Percentiles rank a stretch among this genome's conserved stretches.
These are phyloP conservation scores for Blastocrithidia nonstop DNA, from an alignment of 208 protist genomes.

Conservation along the genomic window DNA sequence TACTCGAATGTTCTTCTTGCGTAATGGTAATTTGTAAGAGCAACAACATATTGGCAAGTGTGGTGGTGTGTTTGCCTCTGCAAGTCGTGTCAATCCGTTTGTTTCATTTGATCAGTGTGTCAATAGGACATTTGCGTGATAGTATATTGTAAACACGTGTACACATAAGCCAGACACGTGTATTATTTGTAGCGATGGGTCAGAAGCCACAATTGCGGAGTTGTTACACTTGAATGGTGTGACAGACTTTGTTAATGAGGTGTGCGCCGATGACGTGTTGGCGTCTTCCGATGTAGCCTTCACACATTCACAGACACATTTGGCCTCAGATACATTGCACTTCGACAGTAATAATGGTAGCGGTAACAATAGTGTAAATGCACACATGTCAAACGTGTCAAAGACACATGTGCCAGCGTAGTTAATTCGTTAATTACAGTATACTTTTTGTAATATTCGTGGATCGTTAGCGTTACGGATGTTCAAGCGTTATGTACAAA, in stretches of 20 bases:
- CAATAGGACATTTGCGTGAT: slow-evolving; percentile 68
- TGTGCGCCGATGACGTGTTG: slow-evolving; percentile 78
- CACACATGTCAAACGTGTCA: too few relatives aligned
- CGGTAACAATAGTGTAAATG: too few relatives aligned
- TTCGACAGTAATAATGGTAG: too few relatives aligned
- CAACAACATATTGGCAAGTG: slow-evolving; percentile 54
- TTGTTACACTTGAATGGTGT: slow-evolving; percentile 48
- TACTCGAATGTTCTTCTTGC: slow-evolving; percentile 82
- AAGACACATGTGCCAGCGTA: too few relatives aligned
- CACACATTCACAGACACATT: slow-evolving; percentile 10
- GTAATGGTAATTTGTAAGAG: slow-evolving; percentile 82
- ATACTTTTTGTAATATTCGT: too few relatives aligned
- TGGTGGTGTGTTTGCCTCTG: slow-evolving; percentile 70
- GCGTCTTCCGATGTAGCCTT: slow-evolving; percentile 17
- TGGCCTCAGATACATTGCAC: too few relatives aligned
- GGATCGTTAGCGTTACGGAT: too few relatives aligned
- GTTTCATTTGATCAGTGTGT: slow-evolving; percentile 45
- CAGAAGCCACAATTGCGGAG: slow-evolving; percentile 55
- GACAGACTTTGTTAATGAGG: slow-evolving; percentile 25
- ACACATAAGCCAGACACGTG: slow-evolving; percentile 28
- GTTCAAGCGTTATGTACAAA: too few relatives aligned
- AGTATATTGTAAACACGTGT: slow-evolving; percentile 62
- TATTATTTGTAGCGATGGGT: slow-evolving; percentile 34
- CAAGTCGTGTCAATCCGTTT: slow-evolving; percentile 74
- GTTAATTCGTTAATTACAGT: too few relatives aligned